A percentile compares a stretch with the other conserved stretches of the same genome.
phyloP scores from a whole-genome alignment of 2,329 filamentous ascomycete genomes.

The Monilinia aucupariae region DNA sequence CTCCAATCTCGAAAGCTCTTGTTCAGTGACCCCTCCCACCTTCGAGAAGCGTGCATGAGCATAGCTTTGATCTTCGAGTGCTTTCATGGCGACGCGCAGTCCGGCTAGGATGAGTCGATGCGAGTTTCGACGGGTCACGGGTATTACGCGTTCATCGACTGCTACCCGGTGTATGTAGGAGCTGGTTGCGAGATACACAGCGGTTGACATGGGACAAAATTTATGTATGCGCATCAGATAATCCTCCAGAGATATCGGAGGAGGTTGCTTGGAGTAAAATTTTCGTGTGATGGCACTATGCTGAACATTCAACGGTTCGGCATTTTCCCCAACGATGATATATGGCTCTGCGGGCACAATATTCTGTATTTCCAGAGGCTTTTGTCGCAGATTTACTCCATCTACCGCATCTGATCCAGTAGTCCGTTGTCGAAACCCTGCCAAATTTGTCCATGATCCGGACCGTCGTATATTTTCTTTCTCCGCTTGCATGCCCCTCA shows the following conservation, averaged over 20 bases:
- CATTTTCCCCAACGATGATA: slow-evolving; percentile 61
- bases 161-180: slow-evolving; percentile 81
- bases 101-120: slow-evolving; percentile 82
- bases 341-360: slow-evolving; percentile 41
- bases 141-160: slow-evolving; percentile 69
- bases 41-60: slow-evolving; percentile 76
- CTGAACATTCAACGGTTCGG: slow-evolving; percentile 69
- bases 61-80: slow-evolving; percentile 87
- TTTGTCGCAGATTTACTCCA: slow-evolving; percentile 47
- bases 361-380: slow-evolving; percentile 27
- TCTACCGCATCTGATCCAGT: slow-evolving; percentile 43
- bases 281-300: slow-evolving; percentile 82
- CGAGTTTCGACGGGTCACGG: slow-evolving; percentile 76
- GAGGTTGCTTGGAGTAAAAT: slow-evolving; percentile 86
- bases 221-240: slow-evolving; percentile 83
- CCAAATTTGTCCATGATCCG: slow-evolving; percentile 44
- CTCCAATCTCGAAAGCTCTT: slow-evolving; percentile 77
- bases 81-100: slow-evolving; percentile 85
- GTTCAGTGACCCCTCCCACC: slow-evolving; percentile 80
- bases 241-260: slow-evolving; percentile 74
- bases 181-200: slow-evolving; percentile 84
- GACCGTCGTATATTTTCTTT: slow-evolving; percentile 56
- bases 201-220: slow-evolving; percentile 90
- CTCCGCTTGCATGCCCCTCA: slow-evolving; percentile 57
- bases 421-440: slow-evolving; percentile 32